Conservation (phyloP, 108 stramenopile genomes). For the Schizochytrium sp. region DNA sequence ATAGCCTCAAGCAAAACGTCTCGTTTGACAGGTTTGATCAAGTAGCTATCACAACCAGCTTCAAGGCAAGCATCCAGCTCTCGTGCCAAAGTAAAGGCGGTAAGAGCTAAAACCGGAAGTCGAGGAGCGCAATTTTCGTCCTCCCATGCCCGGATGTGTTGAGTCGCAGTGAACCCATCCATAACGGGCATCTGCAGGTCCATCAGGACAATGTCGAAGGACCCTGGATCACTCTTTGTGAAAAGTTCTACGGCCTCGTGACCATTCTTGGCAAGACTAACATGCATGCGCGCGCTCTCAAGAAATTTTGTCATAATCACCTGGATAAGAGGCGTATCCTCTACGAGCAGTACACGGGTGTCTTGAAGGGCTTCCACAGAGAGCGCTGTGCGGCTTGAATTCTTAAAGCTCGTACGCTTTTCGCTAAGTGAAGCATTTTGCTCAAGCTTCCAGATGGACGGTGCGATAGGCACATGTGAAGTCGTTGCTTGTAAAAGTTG, state of each 20-base stretch:
- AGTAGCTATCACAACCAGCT: slow-evolving; percentile 31
- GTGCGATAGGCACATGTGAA: neutral
- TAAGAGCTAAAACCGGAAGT: slow-evolving; percentile 70
- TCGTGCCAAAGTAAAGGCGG: slow-evolving; percentile 62
- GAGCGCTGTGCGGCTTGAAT: neutral
- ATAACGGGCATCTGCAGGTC: slow-evolving; percentile 82
- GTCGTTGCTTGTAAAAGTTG: neutral
- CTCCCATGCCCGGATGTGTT: slow-evolving; percentile 69
- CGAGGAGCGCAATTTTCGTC: slow-evolving; percentile 6
- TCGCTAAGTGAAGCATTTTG: neutral
- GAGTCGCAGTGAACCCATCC: slow-evolving; percentile 79
- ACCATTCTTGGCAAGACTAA: slow-evolving; percentile 69
- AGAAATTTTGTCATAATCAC: slow-evolving; percentile 35
- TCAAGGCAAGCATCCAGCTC: slow-evolving; percentile 30
- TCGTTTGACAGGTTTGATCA: slow-evolving; percentile 30
- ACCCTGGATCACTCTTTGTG: neutral
- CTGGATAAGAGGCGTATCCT: slow-evolving; percentile 27
- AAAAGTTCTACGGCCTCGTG: slow-evolving; percentile 67
- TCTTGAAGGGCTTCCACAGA: neutral
- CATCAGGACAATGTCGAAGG: slow-evolving; percentile 78
- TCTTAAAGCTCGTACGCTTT: slow-evolving; percentile 21
- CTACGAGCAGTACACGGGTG: neutral
- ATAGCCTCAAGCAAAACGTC: neutral
- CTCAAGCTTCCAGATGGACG: slow-evolving; percentile 24
- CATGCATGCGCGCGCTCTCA: neutral